Evolutionary conservation across 768 basidiomycete species (phyloP).

Genomic region (Podaxis sp.): DNA sequence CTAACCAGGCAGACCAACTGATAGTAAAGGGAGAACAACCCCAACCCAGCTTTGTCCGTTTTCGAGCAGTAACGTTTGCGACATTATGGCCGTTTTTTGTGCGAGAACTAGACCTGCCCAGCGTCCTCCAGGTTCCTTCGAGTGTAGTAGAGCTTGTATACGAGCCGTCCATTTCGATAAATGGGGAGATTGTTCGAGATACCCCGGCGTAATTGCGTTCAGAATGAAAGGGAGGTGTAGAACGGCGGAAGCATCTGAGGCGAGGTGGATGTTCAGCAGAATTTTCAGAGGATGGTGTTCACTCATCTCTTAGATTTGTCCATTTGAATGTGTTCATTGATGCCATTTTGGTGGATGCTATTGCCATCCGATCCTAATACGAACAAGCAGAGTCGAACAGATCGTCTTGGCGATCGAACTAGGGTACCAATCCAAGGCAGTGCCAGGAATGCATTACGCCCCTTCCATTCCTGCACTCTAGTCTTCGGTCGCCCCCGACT

Average conservation of each 20-base stretch:
- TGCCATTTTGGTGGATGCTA: slow-evolving; percentile 3
- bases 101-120: slow-evolving; percentile 83
- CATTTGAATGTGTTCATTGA: not conserved
- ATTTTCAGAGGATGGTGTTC: slow-evolving; percentile 51
- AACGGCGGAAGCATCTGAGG: slow-evolving; percentile 60
- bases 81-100: slow-evolving; percentile 55
- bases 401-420: slow-evolving; percentile 16
- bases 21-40: slow-evolving; percentile 58
- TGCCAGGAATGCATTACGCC: not conserved
- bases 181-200: slow-evolving; percentile 59
- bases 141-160: slow-evolving; percentile 68
- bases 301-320: slow-evolving; percentile 31
- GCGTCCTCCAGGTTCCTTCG: slow-evolving; percentile 70
- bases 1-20: slow-evolving; percentile 47
- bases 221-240: slow-evolving; percentile 57
- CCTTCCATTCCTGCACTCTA: not conserved
- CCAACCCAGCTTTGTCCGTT: slow-evolving; percentile 71
- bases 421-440: not conserved
- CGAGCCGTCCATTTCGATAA: slow-evolving; percentile 73
- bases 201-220: slow-evolving; percentile 45
- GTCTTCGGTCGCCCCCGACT: not conserved
- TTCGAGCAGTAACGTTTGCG: slow-evolving; percentile 60
- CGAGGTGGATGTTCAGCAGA: slow-evolving; percentile 67
- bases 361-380: not conserved
- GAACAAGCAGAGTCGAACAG: slow-evolving; percentile 5